These are phyloP conservation scores for Coprinopsis marcescibilis DNA, from an alignment of 768 basidiomycete genomes.

Conservation along the genomic window DNA sequence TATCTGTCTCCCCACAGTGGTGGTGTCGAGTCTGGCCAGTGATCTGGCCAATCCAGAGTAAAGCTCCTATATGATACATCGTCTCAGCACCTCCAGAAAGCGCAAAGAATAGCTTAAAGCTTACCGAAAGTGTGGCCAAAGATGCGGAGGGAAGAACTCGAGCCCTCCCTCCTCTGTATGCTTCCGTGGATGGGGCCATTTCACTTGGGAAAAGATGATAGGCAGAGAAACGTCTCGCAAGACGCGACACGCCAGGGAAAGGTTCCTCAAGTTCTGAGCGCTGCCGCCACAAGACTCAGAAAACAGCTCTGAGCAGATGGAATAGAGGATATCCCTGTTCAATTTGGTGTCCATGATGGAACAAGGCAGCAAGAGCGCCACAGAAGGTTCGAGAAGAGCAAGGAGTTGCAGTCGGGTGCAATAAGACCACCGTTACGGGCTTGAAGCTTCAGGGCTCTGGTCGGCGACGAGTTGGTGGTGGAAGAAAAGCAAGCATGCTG, in stretches of 20 bases:
- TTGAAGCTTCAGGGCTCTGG: no score
- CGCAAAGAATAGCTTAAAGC: conserved; percentile 8
- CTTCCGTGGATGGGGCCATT: conserved; percentile 36
- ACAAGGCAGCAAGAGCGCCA: neutral
- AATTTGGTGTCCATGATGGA: conserved; percentile 7
- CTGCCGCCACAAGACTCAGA: neutral
- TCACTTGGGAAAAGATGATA: conserved; percentile 28
- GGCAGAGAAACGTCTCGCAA: conserved; percentile 16
- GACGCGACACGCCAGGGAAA: conserved; percentile 5
- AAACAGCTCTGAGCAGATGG: conserved; percentile 8
- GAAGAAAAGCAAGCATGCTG: neutral
- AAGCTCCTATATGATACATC: conserved; percentile 23
- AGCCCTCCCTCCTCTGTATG: conserved; percentile 30
- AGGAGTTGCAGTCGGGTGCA: conserved; percentile 2
- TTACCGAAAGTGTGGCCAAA: conserved; percentile 35
- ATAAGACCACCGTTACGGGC: no score
- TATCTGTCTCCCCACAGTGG: conserved; percentile 35
- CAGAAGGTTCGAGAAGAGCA: neutral
- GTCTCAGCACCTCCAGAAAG: neutral
- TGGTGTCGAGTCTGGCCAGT: conserved; percentile 36
- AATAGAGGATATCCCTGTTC: conserved; percentile 8
- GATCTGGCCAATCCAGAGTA: conserved; percentile 37
- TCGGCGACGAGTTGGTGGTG: neutral
- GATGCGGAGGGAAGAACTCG: conserved; percentile 31
- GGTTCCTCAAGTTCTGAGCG: conserved; percentile 3